These are phyloP conservation scores for Eutrema japonicum DNA, from an alignment of 345 rosid genomes.

Conservation along the genomic window DNA sequence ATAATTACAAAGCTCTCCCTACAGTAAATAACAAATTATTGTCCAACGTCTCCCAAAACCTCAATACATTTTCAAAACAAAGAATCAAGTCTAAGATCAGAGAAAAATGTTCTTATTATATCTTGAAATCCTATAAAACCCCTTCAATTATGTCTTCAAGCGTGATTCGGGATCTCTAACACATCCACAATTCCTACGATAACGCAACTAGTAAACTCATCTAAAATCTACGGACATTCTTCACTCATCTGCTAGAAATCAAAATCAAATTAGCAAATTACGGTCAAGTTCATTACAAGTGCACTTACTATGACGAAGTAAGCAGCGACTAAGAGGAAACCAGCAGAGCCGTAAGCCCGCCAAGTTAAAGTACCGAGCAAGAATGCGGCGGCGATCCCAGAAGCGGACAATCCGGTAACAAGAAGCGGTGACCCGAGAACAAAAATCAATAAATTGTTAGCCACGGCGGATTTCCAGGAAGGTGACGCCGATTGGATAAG, in stretches of 20 bases:
- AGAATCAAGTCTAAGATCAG: neutral
- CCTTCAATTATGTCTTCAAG: neutral
- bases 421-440: constrained; percentile 75
- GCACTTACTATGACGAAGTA: constrained; percentile 69
- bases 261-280: neutral
- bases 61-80: neutral
- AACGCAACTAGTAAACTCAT: neutral
- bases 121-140: neutral
- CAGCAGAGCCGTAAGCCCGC: constrained; percentile 92
- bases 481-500: constrained; percentile 67
- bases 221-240: constrained; percentile 3
- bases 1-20: neutral
- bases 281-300: constrained; percentile 9
- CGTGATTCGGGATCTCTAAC: neutral
- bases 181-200: neutral
- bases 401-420: constrained; percentile 71
- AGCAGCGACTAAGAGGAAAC: constrained; percentile 81
- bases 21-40: neutral
- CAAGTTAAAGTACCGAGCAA: constrained; percentile 89
- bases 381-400: constrained; percentile 87
- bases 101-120: neutral
- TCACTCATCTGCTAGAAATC: constrained; percentile 3
- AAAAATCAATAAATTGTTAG: constrained; percentile 79
- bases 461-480: constrained; percentile 80
- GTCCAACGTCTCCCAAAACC: neutral